Conservation (phyloP, 305 asterid species). For the Plantago coronopus region DNA sequence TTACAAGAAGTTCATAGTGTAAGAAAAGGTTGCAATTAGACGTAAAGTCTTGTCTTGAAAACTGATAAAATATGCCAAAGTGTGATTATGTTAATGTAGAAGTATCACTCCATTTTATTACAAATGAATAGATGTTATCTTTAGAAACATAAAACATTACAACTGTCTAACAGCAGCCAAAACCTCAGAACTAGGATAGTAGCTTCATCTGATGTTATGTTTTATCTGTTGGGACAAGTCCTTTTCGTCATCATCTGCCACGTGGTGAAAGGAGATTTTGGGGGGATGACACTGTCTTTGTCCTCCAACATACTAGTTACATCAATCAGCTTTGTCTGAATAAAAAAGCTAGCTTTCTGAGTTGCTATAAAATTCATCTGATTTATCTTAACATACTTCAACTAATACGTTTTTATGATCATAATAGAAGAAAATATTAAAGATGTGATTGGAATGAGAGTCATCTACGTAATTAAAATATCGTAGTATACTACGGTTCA, state of each 20-base stretch:
- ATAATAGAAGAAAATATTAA: too few relatives aligned
- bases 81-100: background rate
- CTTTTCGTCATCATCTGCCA: slow-evolving; percentile 1
- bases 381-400: background rate
- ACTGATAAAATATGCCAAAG: slow-evolving; percentile 1
- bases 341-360: background rate
- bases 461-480: background rate
- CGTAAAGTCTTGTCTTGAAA: background rate
- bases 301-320: background rate
- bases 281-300: too few relatives aligned
- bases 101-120: background rate
- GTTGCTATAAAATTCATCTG: background rate
- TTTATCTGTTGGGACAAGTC: slow-evolving; percentile 6
- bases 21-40: background rate
- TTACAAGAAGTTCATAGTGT: background rate
- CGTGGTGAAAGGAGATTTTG: background rate
- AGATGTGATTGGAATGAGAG: background rate
- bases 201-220: slow-evolving; percentile 9
- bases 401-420: too few relatives aligned
- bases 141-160: background rate
- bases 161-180: background rate
- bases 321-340: background rate
- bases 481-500: background rate
- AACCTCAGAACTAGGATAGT: background rate
- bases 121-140: background rate